A percentile compares a stretch with the other conserved stretches of the same genome.
phyloP scores from a whole-genome alignment of 2,329 filamentous ascomycete genomes.

The Salinomyces thailandicus region DNA sequence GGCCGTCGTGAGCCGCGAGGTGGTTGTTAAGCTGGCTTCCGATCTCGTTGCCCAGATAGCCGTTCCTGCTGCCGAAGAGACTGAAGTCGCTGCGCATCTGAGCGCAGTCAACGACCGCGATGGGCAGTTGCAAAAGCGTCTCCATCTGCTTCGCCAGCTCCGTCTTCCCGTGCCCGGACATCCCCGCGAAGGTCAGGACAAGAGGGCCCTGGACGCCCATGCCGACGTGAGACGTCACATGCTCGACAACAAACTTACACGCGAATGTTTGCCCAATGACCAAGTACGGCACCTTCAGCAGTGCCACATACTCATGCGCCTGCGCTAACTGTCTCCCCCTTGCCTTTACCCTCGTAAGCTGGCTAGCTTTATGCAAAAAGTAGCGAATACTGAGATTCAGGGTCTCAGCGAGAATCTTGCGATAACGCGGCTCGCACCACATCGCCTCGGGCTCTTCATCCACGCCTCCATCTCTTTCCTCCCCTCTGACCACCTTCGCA shows the following conservation, averaged over 20 bases:
- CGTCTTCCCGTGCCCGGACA: constrained; percentile 42
- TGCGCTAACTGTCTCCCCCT: constrained; percentile 3
- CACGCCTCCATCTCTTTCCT: neutral
- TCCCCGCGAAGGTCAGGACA: constrained; percentile 34
- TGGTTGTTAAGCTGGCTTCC: constrained; percentile 41
- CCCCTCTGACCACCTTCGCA: too few species aligned
- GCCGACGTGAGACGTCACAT: constrained; percentile 1
- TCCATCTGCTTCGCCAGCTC: constrained; percentile 34
- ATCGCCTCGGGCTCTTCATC: neutral
- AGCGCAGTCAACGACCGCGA: constrained; percentile 27
- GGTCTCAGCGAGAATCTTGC: constrained; percentile 3
- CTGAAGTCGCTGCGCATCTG: constrained; percentile 29
- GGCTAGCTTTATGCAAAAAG: constrained; percentile 1
- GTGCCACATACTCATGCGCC: constrained; percentile 1
- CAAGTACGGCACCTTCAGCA: constrained; percentile 4
- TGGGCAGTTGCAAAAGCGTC: constrained; percentile 10
- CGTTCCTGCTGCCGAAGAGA: constrained; percentile 33
- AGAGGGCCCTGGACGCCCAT: constrained; percentile 3
- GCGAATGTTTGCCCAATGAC: constrained; percentile 3
- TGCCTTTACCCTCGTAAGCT: neutral
- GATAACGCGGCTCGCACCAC: constrained; percentile 3
- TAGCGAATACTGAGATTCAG: constrained; percentile 3
- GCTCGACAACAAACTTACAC: constrained; percentile 2
- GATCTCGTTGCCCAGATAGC: constrained; percentile 26
- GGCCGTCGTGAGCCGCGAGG: constrained; percentile 28